phyloP scores from a whole-genome alignment of 495 filamentous ascomycete genomes.

The Podospora didyma region DNA sequence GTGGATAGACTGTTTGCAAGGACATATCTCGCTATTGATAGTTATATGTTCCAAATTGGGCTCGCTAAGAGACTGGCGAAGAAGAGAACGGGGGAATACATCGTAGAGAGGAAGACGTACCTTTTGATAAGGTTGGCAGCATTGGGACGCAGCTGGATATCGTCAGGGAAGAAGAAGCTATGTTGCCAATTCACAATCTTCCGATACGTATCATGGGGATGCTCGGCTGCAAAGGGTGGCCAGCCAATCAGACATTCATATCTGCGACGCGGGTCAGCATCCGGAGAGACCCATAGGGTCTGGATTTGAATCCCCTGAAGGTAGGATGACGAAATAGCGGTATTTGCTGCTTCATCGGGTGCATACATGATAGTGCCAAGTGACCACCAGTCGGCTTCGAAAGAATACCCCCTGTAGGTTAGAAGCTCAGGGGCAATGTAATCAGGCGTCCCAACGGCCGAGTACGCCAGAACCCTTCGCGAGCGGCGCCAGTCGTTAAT shows the following conservation, averaged over 20 bases:
- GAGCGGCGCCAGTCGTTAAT: slow-evolving; percentile 99
- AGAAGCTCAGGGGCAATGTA: slow-evolving; percentile 99
- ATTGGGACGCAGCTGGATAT: slow-evolving; percentile 76
- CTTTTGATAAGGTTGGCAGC: slow-evolving; percentile 84
- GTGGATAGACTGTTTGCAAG: no score
- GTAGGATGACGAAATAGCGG: no score
- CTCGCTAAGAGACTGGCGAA: no score
- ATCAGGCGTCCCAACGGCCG: slow-evolving; percentile 95
- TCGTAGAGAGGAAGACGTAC: slow-evolving; percentile 40
- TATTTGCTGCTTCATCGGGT: no score
- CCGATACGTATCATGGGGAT: slow-evolving; percentile 92
- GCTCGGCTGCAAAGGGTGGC: slow-evolving; percentile 98
- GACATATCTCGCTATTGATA: no score
- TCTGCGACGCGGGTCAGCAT: no score
- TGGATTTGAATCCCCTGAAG: no score
- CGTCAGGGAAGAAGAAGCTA: slow-evolving; percentile 92
- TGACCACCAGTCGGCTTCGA: slow-evolving; percentile 98
- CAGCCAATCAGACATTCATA: slow-evolving; percentile 91
- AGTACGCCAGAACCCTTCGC: slow-evolving; percentile 90
- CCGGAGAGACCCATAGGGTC: no score
- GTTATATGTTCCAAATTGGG: no score
- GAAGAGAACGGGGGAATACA: not conserved
- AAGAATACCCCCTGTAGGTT: slow-evolving; percentile 88
- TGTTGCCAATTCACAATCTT: slow-evolving; percentile 99
- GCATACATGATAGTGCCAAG: slow-evolving; percentile 96